Evolutionary conservation across 768 basidiomycete genomes (phyloP), one percentile per base, ranked within the genome.

Genomic region (Hydnomerulius pinastri): DNA sequence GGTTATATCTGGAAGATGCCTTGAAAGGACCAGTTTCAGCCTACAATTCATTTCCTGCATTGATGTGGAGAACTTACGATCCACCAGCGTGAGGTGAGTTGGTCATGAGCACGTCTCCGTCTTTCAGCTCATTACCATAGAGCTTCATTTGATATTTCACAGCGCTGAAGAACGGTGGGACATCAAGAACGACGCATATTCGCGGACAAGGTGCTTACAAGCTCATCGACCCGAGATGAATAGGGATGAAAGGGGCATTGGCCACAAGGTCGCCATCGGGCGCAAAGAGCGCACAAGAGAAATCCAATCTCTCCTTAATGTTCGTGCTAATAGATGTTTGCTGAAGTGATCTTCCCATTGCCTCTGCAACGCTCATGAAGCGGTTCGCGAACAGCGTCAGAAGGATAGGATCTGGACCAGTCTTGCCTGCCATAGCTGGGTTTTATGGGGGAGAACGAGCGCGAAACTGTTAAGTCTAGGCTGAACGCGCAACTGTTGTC

Each of bases 341-440:
- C 67, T 89, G 91, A 20, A 95, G 73, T 0, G 90, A 90, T 42
- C 90, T 77, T 9, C 93, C 94, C 93, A 96, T 97, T 9, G 93
- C 93, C 65, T 96, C 93, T 8, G 93, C 93, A 17, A 98, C 91
- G 60, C 90, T 90, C 95, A 98, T 98, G 73, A 98, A 95, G 37
- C 95, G 88, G 62, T 97, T 95, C 10, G 92, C 90, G 60, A 97
- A 98, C 44, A 98, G 81, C 1, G 92, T 92, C 39, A 97, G 76
- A 25, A 93, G 74, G 56, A 95, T 91, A 0, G 92, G 90, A 65
- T 96, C 93, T 10, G 90, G 86, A 15, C 77, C 79, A 33, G 47
- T 46, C 39, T 58, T 56, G 39, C 4, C 56, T 27, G 42, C 39
- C 64, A 65, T 65, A 49, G 17, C 25, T 47, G 40, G 41, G n/a